Evolutionary conservation across 352 stramenopile species (phyloP), one percentile per base, ranked within the genome.

Genomic region (Pythium scleroteichum): DNA sequence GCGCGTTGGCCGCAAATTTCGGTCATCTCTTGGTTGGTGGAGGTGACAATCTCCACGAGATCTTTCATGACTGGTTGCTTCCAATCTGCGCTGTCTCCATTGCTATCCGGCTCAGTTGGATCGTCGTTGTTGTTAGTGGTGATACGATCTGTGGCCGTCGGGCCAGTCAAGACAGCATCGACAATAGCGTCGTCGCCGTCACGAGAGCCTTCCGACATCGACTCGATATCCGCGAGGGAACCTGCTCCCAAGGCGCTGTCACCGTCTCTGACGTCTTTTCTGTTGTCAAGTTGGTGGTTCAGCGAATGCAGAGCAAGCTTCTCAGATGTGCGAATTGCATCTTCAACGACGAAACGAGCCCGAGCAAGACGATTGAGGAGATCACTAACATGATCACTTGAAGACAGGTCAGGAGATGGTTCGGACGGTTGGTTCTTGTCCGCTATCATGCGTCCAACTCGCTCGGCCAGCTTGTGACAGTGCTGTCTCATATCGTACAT

Each of bases 11-110:
- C 63, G 22, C 73, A 85, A 42, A 91, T 68, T 23, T 87, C 68
- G 4, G 57, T 42, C 4, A 70, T 51, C 22, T 70, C 65, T 19
- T 68, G 64, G 7, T 62, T 68, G 16, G 78, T 89, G 17, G 81
- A 84, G 6, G 69, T 72, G 19, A 91, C 52, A 33, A 91, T 79
- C 50, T 86, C 74, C 8, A 88, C 69, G 33, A 91, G 53, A 48
- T 91, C 82, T 23, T 79, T 76, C 32, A 89, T 50, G 27, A 85
- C 76, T 4, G 73, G 75, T 47, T 83, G 64, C 8, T 53, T 53
- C 39, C 49, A 62, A 32, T 19, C 40, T n/a, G 41, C 22, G 14
- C 17, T 73, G 54, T 22, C 52, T 19, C 58, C 41, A 27, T 57
- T 64, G 16, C 40, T 14, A 8, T 54, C 41, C 24, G 69, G 45